Evolutionary conservation across 2,329 filamentous ascomycete genomes (phyloP).

Genomic region (Aspergillus persii): DNA sequence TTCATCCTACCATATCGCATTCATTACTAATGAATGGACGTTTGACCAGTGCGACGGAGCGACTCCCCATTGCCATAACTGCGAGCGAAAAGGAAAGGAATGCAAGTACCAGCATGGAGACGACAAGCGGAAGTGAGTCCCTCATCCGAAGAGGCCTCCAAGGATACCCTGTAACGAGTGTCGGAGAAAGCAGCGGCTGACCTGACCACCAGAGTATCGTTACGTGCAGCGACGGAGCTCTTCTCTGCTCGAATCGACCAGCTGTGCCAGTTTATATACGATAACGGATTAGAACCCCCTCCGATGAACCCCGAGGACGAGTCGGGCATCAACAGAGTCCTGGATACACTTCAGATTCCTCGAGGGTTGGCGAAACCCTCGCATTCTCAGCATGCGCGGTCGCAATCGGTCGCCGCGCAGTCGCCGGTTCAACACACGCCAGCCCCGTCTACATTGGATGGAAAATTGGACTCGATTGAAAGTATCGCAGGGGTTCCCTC

Average conservation of each 20-base stretch:
- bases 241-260: constrained; percentile 41
- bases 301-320: constrained; percentile 40
- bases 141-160: background rate
- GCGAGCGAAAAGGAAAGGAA: constrained; percentile 37
- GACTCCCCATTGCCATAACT: constrained; percentile 39
- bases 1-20: background rate
- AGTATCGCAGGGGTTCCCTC: constrained; percentile 7
- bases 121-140: constrained; percentile 40
- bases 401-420: background rate
- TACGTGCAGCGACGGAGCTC: constrained; percentile 36
- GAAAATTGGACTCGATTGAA: constrained; percentile 8
- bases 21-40: background rate
- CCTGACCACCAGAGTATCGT: constrained; percentile 28
- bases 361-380: constrained; percentile 21
- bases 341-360: constrained; percentile 37
- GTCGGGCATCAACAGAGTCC: constrained; percentile 36
- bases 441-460: constrained; percentile 6
- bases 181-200: constrained; percentile 1
- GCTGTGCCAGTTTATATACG: constrained; percentile 41
- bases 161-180: background rate
- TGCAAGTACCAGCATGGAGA: constrained; percentile 42
- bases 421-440: constrained; percentile 15
- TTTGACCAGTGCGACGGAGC: constrained; percentile 35
- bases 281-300: constrained; percentile 40
- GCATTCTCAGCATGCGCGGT: background rate